Evolutionary conservation across 805 yeast genomes (phyloP), one percentile per base, ranked within the genome.

Genomic region (Vanderwaltozyma yarrowii): DNA sequence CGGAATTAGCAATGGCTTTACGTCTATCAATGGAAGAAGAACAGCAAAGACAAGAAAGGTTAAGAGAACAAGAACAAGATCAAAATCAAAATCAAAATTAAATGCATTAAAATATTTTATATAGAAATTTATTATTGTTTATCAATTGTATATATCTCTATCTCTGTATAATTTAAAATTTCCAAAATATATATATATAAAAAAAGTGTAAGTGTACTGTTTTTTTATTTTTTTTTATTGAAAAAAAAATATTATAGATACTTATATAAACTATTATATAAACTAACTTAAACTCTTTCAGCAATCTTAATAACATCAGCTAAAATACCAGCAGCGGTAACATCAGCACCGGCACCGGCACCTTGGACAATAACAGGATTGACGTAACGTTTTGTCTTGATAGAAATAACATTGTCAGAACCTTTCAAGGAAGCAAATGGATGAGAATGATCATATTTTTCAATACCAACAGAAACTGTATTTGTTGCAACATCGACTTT

Each of bases 391-490:
- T 84, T 78, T 24, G 96, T 81, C 61, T 78, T 80, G 66, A 92
- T 82, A 17, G 96, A 79, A 44, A 92, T 80, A 42, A 92, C 96
- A 58, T 92, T 92, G 61, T 92, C 97, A 44, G 96, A 84, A 36
- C 98, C 98, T 68, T 84, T 82, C 60, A 92, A 73, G 11, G 95
- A 71, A 30, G 98, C 97, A 58, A 92, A 92, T 39, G 98, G 97
- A 61, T 92, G 97, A 51, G 89, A 80, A 40, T 72, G 70, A 40
- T 78, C 84, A 63, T 87, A 92, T 62, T 85, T 83, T 48, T 78
- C 87, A 51, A 92, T 80, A 49, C 89, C 95, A 43, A 89, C 97
- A 34, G 82, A 76, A 35, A 78, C 94, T 42, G 69, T 64, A 44
- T 78, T 75, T 52, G 72, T 68, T 40, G 74, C 70, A 45, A 88